Evolutionary conservation across 1,284 basidiomycete genomes (phyloP), one percentile per base, ranked within the genome.

Genomic region (Irpex rosettiformis): DNA sequence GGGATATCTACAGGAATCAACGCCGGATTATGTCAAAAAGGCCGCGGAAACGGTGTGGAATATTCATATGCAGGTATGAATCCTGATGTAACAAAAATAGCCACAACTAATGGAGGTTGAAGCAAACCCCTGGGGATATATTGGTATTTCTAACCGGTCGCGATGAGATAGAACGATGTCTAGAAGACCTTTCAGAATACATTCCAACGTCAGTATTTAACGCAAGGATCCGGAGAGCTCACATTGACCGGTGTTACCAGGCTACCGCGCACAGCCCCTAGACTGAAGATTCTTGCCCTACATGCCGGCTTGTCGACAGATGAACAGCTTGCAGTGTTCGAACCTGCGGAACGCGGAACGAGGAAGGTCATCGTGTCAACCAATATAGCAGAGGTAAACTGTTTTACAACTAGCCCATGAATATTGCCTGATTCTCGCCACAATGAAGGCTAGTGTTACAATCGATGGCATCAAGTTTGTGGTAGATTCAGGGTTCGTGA

Each of bases 381-480:
- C 0, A 99, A 99, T 70, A 96, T 98, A 54, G 96, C 97, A 16
- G 97, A 99, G 76, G 93, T 88, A 64, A 29, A 75, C 59, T 2
- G 3, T 18, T 16, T 10, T 52, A 4, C 40, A 42, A 10, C 30
- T 13, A n/a, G 21, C 6, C 43, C 5, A 5, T n/a, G 13, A 45
- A n/a, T 18, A 45, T 21, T 21, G 42, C 21, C 7, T 16, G 21
- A 7, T 18, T 45, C n/a, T 45, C 13, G 21, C 43, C n/a, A 4
- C 21, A 18, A n/a, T 21, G 3, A 11, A 91, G 89, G 91, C 96
- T 21, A 96, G 93, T 72, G 91, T 99, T 13, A 99, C 96, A 0
- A 97, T 99, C 59, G 94, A 98, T 53, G 94, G 94, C 1, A 89
- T 99, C 63, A 89, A 89, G 65, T 98, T 89, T 69, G 96, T 99